phyloP scores from a whole-genome alignment of 805 yeast genomes.

The Kockiozyma suomiensis region DNA sequence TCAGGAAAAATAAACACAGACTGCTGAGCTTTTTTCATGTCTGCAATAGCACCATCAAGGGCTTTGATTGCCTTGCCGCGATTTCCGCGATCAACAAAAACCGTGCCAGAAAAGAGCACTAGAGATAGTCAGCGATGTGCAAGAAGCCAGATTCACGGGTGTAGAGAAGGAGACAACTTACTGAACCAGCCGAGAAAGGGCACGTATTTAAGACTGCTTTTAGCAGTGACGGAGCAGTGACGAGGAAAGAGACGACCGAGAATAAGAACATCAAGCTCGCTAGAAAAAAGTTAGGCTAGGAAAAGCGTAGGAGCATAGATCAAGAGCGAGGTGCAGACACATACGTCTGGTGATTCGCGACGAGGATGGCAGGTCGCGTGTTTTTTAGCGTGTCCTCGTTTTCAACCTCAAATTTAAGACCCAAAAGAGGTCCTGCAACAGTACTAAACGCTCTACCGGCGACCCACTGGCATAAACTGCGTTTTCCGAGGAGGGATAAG shows the following conservation, averaged over 20 bases:
- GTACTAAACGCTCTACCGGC: conserved; percentile 82
- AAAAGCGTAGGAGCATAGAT: neutral
- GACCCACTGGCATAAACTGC: conserved; percentile 81
- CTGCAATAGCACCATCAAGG: conserved; percentile 66
- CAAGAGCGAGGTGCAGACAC: neutral
- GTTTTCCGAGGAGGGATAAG: conserved; percentile 69
- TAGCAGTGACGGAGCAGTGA: conserved; percentile 90
- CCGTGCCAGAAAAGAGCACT: conserved; percentile 86
- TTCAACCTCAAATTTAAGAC: conserved; percentile 68
- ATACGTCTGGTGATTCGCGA: conserved; percentile 80
- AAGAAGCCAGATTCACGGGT: too few relatives aligned
- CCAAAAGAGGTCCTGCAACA: conserved; percentile 61
- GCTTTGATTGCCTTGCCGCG: conserved; percentile 75
- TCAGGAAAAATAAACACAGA: conserved; percentile 93
- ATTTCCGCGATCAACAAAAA: conserved; percentile 82
- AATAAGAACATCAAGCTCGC: conserved; percentile 79
- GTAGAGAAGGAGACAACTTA: neutral
- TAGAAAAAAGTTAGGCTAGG: neutral
- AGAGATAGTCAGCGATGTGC: too few relatives aligned
- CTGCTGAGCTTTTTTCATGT: conserved; percentile 63
- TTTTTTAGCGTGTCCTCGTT: conserved; percentile 60
- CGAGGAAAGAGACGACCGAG: conserved; percentile 84
- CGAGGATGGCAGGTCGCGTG: conserved; percentile 69
- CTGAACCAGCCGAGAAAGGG: conserved; percentile 95
- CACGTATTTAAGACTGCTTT: conserved; percentile 74